These are phyloP conservation scores for Fusarium napiforme DNA, from an alignment of 2,329 filamentous ascomycete genomes.

Conservation along the genomic window DNA sequence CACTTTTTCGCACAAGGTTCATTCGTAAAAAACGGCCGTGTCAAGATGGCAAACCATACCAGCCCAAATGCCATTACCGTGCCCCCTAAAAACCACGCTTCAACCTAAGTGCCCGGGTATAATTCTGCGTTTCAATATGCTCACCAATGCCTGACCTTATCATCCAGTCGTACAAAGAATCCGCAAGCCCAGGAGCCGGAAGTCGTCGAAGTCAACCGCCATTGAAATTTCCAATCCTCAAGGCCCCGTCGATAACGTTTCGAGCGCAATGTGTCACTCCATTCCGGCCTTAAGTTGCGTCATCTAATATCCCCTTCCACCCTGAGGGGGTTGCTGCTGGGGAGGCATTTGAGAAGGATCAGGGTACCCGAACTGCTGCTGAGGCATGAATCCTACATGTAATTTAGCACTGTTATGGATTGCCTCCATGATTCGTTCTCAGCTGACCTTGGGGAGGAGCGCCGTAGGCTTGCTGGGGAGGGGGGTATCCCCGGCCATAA, in stretches of 20 bases:
- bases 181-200: slow-evolving; percentile 41
- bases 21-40: slow-evolving; percentile 46
- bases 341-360: slow-evolving; percentile 56
- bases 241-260: neutral
- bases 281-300: neutral
- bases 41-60: slow-evolving; percentile 40
- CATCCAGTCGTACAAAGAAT: slow-evolving; percentile 44
- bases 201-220: slow-evolving; percentile 38
- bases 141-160: slow-evolving; percentile 42
- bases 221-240: slow-evolving; percentile 25
- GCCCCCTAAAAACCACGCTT: slow-evolving; percentile 36
- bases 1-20: slow-evolving; percentile 35
- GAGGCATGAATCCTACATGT: slow-evolving; percentile 50
- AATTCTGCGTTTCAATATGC: slow-evolving; percentile 46
- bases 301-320: slow-evolving; percentile 56
- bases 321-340: slow-evolving; percentile 53
- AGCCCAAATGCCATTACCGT: slow-evolving; percentile 37
- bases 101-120: slow-evolving; percentile 45
- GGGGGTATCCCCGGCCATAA: slow-evolving; percentile 54
- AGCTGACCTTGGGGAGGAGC: slow-evolving; percentile 56
- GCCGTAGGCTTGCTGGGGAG: slow-evolving; percentile 50
- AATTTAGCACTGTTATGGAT: slow-evolving; percentile 3
- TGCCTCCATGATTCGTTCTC: neutral
- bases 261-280: neutral
- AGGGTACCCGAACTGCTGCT: slow-evolving; percentile 58